phyloP scores from a whole-genome alignment of 1,139 yeast species.

The Suhomyces bribrorum region DNA sequence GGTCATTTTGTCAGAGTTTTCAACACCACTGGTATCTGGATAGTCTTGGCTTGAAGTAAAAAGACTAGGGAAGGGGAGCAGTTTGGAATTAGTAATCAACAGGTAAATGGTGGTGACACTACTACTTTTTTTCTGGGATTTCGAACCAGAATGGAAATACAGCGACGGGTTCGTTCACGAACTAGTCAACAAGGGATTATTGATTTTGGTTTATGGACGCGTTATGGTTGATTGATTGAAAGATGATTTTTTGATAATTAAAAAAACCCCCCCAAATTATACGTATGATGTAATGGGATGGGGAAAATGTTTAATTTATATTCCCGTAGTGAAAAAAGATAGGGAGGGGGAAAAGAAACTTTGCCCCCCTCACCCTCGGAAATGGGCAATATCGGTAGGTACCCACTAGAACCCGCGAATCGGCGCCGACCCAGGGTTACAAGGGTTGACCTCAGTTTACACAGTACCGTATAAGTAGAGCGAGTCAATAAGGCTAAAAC shows the following conservation, averaged over 20 bases:
- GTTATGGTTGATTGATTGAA: not conserved
- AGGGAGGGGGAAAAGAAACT: slow-evolving; percentile 6
- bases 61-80: not conserved
- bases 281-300: slow-evolving; percentile 3
- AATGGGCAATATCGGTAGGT: not conserved
- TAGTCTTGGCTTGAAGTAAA: not conserved
- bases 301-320: slow-evolving; percentile 6
- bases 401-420: not conserved
- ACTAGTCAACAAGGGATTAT: no score
- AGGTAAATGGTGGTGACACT: slow-evolving; percentile 4
- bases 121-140: no score
- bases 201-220: no score
- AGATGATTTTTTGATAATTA: no score
- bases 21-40: not conserved
- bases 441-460: no score
- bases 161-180: no score
- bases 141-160: no score
- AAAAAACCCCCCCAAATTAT: not conserved
- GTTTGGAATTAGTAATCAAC: slow-evolving; percentile 8
- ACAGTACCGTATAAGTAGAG: no score
- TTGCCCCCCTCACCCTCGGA: slow-evolving; percentile 7
- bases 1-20: slow-evolving; percentile 23
- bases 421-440: not conserved
- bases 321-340: slow-evolving; percentile 1
- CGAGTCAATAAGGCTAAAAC: no score